A percentile compares a stretch with the other conserved stretches of the same genome.
Evolutionary conservation across 225 moss, liverwort and hornwort species (phyloP).

Genomic region (Lunularia cruciata): DNA sequence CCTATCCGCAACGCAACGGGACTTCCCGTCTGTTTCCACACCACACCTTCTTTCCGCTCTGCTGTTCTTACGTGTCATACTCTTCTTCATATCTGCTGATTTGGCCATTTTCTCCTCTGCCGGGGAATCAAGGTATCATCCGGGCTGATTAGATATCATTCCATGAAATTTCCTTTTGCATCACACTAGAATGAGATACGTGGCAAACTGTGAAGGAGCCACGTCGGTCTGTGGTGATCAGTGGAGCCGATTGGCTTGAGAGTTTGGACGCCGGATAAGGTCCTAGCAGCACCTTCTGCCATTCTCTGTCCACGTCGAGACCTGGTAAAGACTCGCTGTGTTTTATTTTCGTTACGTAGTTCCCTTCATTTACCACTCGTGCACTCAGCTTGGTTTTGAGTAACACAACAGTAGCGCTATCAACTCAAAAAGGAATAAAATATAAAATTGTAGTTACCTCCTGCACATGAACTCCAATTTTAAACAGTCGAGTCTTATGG

Average conservation of each 20-base stretch:
- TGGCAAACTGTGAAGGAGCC: background rate
- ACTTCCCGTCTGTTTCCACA: background rate
- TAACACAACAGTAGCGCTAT: too few relatives aligned
- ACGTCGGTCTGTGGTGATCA: background rate
- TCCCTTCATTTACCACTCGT: too few relatives aligned
- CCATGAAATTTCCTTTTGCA: background rate
- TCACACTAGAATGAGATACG: background rate
- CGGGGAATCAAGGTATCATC: background rate
- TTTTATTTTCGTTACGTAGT: too few relatives aligned
- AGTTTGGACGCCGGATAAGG: background rate
- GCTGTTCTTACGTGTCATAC: conserved; percentile 2
- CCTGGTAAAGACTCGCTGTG: too few relatives aligned
- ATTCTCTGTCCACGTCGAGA: too few relatives aligned
- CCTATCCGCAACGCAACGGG: background rate
- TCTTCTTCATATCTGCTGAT: too few relatives aligned
- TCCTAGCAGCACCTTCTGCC: background rate
- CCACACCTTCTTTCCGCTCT: background rate
- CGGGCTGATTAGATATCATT: background rate
- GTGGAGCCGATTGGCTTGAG: background rate
- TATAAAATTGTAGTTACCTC: too few relatives aligned
- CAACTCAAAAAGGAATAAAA: too few relatives aligned
- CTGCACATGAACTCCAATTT: too few relatives aligned
- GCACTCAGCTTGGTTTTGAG: too few relatives aligned
- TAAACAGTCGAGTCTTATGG: too few relatives aligned
- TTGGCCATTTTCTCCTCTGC: too few relatives aligned